Conservation (phyloP, 1,284 basidiomycete species). For the Leucoagaricus sp. region DNA sequence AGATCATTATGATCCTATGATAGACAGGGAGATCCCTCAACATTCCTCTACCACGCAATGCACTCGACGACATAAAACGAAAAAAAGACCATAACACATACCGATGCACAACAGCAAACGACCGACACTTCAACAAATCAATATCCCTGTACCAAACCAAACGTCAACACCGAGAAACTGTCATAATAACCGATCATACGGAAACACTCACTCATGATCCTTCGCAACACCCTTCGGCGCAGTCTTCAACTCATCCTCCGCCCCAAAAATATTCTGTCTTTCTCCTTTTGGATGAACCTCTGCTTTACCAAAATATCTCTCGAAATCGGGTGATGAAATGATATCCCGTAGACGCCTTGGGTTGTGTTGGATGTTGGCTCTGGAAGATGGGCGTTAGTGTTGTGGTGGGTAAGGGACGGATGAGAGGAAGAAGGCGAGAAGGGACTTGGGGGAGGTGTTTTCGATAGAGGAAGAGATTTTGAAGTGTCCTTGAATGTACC, state of each 20-base stretch:
- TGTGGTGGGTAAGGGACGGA: neutral
- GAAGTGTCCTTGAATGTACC: too few relatives aligned
- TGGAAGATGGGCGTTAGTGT: constrained; percentile 26
- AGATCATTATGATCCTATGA: too few relatives aligned
- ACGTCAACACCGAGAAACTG: constrained; percentile 3
- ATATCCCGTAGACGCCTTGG: constrained; percentile 64
- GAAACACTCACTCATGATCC: constrained; percentile 57
- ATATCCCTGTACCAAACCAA: constrained; percentile 61
- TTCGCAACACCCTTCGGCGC: constrained; percentile 90
- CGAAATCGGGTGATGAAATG: constrained; percentile 69
- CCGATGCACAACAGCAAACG: constrained; percentile 71
- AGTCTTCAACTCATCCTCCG: constrained; percentile 80
- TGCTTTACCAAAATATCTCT: constrained; percentile 71
- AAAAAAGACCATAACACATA: constrained; percentile 33
- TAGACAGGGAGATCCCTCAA: too few relatives aligned
- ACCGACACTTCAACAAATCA: constrained; percentile 82
- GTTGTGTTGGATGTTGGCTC: constrained; percentile 65
- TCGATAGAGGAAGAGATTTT: too few relatives aligned
- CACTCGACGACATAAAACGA: too few relatives aligned
- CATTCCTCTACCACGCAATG: too few relatives aligned
- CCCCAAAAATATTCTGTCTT: constrained; percentile 77
- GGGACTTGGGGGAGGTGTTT: too few relatives aligned
- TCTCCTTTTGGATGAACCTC: constrained; percentile 60
- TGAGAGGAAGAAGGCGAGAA: too few relatives aligned
- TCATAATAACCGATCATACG: neutral